Percentiles rank a stretch among this genome's conserved stretches.
Conservation (phyloP, 2,329 filamentous ascomycete genomes). For the Fusarium nisikadoi region DNA sequence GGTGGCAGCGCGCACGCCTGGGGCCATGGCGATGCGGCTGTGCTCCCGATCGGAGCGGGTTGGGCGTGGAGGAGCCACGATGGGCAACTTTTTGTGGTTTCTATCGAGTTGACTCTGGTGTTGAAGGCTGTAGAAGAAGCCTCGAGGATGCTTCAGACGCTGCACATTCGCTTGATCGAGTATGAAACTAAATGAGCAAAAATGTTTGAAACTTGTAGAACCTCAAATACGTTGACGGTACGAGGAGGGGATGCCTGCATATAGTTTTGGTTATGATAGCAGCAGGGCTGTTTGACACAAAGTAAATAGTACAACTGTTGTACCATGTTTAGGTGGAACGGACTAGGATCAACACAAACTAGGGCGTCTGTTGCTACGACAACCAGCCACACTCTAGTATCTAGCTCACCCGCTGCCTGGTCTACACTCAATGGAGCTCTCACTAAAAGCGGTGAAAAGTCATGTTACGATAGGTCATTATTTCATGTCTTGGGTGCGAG, state of each 20-base stretch:
- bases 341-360: conserved; percentile 33
- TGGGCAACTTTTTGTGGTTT: conserved; percentile 37
- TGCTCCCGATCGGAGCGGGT: conserved; percentile 53
- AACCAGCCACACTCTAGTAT: conserved; percentile 30
- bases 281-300: conserved; percentile 38
- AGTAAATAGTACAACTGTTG: conserved; percentile 32
- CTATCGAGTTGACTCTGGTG: conserved; percentile 12
- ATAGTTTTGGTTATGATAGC: conserved; percentile 12
- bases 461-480: not conserved
- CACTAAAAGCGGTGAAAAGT: conserved; percentile 5
- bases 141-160: conserved; percentile 1
- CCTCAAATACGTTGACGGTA: conserved; percentile 19
- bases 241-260: conserved; percentile 41
- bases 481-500: conserved; percentile 1
- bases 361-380: conserved; percentile 34
- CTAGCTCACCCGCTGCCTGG: not conserved
- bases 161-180: conserved; percentile 4
- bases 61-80: conserved; percentile 50
- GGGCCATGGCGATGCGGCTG: conserved; percentile 49
- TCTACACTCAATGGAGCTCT: not conserved
- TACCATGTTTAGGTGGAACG: conserved; percentile 23
- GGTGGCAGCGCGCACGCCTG: conserved; percentile 43
- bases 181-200: conserved; percentile 1
- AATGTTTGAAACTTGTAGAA: conserved; percentile 16
- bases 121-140: conserved; percentile 2